Evolutionary conservation across 257 asterid species (phyloP), one percentile per base, ranked within the genome.

Genomic region (Solanum dulcamara): DNA sequence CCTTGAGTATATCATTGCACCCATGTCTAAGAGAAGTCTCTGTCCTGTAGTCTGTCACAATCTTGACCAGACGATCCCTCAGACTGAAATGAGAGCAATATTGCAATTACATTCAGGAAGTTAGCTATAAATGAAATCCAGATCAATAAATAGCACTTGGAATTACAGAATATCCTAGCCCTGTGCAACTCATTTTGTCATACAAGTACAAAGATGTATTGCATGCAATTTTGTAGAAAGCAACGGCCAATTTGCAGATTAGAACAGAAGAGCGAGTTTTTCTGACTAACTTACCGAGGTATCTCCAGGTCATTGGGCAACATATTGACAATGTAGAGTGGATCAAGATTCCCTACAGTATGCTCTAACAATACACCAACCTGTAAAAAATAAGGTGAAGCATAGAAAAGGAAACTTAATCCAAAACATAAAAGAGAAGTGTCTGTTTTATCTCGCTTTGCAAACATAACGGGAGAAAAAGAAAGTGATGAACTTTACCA

Each of bases 311-410:
- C 99, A 90, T 91, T 92, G 81, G 99, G 99, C 88, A 97, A 94
- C 94, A 87, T 95, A 84, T 90, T 91, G 77, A 97, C 99, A 60
- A 95, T 97, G 87, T 93, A 95, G 42, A 97, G 92, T 82, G 99
- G 99, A 93, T 97, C 99, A 83, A 97, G 99, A 93, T 97, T 93
- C 77, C 99, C 99, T 80, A 97, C 99, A 55, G 99, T 97, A 88
- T 97, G 99, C 92, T 97, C 99, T 91, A 97, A 88, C 86, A 97
- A 86, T 53, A 94, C 95, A 75, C 98, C 98, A 35, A 95, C 98
- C 99, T 97, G 96, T 81, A 84, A 89, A 84, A 84, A 87, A 82
- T 84, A 74, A 59, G 66, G 55, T 81, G 83, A 48, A 79, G 51
- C 50, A 79, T 48, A 30, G 82, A 48, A 79, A 48, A 32, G 44